A percentile compares a stretch with the other conserved stretches of the same genome.
Conservation (phyloP, 1,284 basidiomycete species). For the Waitea zeae region DNA sequence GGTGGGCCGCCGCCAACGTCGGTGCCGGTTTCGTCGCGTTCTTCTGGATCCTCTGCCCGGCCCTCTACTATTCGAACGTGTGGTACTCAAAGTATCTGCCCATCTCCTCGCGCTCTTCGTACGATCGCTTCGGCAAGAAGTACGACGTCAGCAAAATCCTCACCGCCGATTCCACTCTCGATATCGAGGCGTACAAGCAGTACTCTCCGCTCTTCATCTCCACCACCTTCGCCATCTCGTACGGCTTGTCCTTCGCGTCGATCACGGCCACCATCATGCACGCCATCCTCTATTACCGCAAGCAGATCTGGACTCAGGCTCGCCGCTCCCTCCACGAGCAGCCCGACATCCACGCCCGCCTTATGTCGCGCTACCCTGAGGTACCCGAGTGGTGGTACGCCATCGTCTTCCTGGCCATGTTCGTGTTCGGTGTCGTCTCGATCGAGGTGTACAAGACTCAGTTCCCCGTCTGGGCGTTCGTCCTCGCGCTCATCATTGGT, state of each 20-base stretch:
- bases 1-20: constrained; percentile 40
- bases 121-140: constrained; percentile 31
- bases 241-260: constrained; percentile 43
- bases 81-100: constrained; percentile 30
- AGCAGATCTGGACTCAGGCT: constrained; percentile 52
- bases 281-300: constrained; percentile 69
- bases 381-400: constrained; percentile 65
- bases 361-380: constrained; percentile 67
- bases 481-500: constrained; percentile 30
- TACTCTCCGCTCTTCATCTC: constrained; percentile 55
- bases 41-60: constrained; percentile 56
- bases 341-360: constrained; percentile 72
- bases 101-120: constrained; percentile 35
- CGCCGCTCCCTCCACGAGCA: constrained; percentile 52
- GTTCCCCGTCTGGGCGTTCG: constrained; percentile 23
- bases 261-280: constrained; percentile 51
- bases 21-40: constrained; percentile 37
- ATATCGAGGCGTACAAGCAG: constrained; percentile 28
- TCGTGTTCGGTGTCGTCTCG: constrained; percentile 30
- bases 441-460: constrained; percentile 34
- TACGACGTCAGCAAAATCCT: constrained; percentile 44
- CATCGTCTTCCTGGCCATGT: constrained; percentile 30
- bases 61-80: constrained; percentile 34
- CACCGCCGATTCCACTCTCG: constrained; percentile 30
- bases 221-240: constrained; percentile 44